Evolutionary conservation across 2,329 filamentous ascomycete genomes (phyloP), one percentile per base, ranked within the genome.

Genomic region (Fusarium sp.): DNA sequence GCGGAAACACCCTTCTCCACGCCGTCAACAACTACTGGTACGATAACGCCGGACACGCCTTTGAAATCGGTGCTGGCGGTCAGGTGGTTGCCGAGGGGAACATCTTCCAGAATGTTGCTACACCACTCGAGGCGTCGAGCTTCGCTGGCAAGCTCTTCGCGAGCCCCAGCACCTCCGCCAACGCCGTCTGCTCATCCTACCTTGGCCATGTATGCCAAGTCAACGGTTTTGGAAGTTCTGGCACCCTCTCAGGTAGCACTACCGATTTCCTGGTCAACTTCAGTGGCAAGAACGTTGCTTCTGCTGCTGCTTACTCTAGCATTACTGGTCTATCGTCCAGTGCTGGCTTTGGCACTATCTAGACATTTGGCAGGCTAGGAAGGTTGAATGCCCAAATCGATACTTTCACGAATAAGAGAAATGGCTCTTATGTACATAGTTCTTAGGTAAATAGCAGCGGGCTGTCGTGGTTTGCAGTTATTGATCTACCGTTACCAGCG

Each of bases 211-310:
- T 72, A 37, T 90, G 88, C 79, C 76, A 86, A 78, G 25, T 82
- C 56, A 90, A 90, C 78, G 82, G 81, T 31, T 85, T 83, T 63
- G 82, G 82, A 49, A 78, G 70, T 71, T 83, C 82, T 3, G 82
- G 81, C 15, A 77, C 76, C n/a, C 80, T 86, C 44, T 69, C 55
- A 46, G 79, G 82, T 56, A 75, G 80, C 21, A 85, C 87, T 72
- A 83, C 84, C 8, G 78, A 76, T 48, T 86, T 89, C 79, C 74
- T 90, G 55, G 46, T 74, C 57, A 82, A 85, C 73, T 89, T 89
- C 77, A 77, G 79, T 39, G 86, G 86, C 63, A 86, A 87, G 83
- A 86, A 83, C 64, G 78, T 89, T 69, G 87, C 87, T 11, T 72
- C 80, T 59, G 84, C 86, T 15, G 60, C 72, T 10, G 74, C 81